These are phyloP conservation scores for Raffaelea arxii DNA, from an alignment of 2,329 filamentous ascomycete genomes.

Conservation along the genomic window DNA sequence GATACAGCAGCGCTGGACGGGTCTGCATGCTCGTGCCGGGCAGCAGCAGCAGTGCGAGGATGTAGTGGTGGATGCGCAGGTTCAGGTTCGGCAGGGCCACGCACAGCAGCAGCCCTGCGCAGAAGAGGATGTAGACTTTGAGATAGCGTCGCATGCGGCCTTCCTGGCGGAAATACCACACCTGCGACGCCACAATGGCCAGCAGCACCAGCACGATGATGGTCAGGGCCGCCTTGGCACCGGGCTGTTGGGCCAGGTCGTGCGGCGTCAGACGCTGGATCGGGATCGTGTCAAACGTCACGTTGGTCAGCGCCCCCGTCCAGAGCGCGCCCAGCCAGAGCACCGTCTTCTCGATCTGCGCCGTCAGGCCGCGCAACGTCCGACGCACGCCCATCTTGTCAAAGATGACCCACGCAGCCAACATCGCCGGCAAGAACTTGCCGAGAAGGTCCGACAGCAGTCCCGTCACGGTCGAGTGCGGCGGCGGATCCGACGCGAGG, in stretches of 20 bases:
- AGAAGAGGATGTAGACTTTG: slow-evolving; percentile 63
- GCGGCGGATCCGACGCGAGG: slow-evolving; percentile 78
- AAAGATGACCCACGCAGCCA: slow-evolving; percentile 81
- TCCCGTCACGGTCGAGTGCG: slow-evolving; percentile 53
- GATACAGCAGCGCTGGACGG: slow-evolving; percentile 72
- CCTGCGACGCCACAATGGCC: slow-evolving; percentile 60
- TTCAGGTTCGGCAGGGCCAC: slow-evolving; percentile 66
- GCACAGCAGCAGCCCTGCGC: slow-evolving; percentile 56
- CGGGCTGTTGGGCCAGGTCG: slow-evolving; percentile 81
- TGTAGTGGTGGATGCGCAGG: slow-evolving; percentile 90
- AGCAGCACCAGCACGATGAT: slow-evolving; percentile 65
- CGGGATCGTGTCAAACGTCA: slow-evolving; percentile 89
- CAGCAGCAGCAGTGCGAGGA: slow-evolving; percentile 75
- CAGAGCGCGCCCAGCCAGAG: slow-evolving; percentile 86
- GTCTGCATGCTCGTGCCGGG: slow-evolving; percentile 86
- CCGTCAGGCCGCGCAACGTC: slow-evolving; percentile 60
- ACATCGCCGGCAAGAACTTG: slow-evolving; percentile 77
- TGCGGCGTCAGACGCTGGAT: slow-evolving; percentile 86
- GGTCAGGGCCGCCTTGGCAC: slow-evolving; percentile 72
- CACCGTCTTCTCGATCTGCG: slow-evolving; percentile 82
- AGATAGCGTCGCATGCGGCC: slow-evolving; percentile 71
- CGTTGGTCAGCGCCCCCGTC: slow-evolving; percentile 86
- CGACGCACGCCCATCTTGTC: slow-evolving; percentile 69
- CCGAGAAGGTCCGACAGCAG: slow-evolving; percentile 71
- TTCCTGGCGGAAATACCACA: slow-evolving; percentile 79